These are phyloP conservation scores for Lentinula detonsa DNA, from an alignment of 768 basidiomycete genomes.

Conservation along the genomic window DNA sequence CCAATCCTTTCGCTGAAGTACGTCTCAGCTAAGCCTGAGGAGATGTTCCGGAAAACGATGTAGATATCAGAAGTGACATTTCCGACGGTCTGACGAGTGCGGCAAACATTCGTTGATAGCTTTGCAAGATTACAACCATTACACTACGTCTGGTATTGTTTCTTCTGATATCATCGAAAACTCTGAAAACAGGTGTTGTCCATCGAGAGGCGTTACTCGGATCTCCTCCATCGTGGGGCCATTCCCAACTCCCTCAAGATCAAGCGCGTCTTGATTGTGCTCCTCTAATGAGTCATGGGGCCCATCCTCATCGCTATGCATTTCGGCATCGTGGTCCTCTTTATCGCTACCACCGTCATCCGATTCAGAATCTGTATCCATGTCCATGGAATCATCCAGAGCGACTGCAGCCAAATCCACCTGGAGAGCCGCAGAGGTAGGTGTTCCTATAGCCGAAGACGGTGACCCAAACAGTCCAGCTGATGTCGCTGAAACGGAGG, in stretches of 20 bases:
- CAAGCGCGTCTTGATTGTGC: neutral
- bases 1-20: too few species aligned
- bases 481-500: conserved; percentile 10
- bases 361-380: conserved; percentile 28
- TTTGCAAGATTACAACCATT: too few species aligned
- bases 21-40: too few species aligned
- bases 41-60: too few species aligned
- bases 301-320: neutral
- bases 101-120: too few species aligned
- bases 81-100: too few species aligned
- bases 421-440: conserved; percentile 28
- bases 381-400: conserved; percentile 28
- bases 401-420: conserved; percentile 35
- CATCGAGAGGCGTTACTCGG: neutral
- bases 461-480: conserved; percentile 22
- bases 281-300: neutral
- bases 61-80: too few species aligned
- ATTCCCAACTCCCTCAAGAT: neutral
- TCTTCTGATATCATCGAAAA: neutral
- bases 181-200: neutral
- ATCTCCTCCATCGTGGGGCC: neutral
- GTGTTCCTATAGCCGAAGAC: conserved; percentile 34
- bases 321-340: neutral
- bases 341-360: neutral
- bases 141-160: too few species aligned